Conservation (phyloP, 441 rosid species). For the Arabidopsis lyrata region DNA sequence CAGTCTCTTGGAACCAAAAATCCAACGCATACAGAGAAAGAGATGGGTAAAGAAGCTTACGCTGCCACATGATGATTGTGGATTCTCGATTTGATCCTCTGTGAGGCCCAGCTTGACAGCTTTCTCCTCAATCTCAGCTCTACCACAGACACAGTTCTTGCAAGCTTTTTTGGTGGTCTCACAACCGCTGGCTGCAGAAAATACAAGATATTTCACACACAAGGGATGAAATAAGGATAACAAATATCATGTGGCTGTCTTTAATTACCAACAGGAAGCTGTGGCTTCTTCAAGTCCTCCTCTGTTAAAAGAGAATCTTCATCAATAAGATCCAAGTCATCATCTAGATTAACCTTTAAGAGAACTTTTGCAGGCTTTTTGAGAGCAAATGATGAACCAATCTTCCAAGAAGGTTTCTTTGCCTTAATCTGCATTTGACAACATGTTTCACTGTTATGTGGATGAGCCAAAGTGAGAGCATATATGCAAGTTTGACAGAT, state of each 20-base stretch:
- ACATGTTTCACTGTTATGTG: constrained; percentile 26
- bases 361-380: constrained; percentile 59
- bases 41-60: constrained; percentile 54
- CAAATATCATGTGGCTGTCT: constrained; percentile 20
- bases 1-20: constrained; percentile 20
- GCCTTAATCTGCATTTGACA: constrained; percentile 64
- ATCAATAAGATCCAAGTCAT: constrained; percentile 86
- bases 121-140: constrained; percentile 93
- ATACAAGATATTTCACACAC: neutral
- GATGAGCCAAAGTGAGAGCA: neutral
- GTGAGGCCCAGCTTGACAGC: constrained; percentile 76
- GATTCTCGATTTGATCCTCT: constrained; percentile 78
- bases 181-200: constrained; percentile 70
- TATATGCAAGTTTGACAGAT: constrained; percentile 24
- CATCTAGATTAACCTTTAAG: constrained; percentile 64
- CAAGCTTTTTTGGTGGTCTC: constrained; percentile 95
- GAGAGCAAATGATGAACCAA: constrained; percentile 86
- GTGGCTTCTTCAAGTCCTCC: constrained; percentile 91
- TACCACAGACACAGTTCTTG: constrained; percentile 92
- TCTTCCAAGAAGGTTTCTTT: constrained; percentile 89
- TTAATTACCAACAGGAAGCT: constrained; percentile 64
- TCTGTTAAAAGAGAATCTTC: constrained; percentile 92
- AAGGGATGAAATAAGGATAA: constrained; percentile 18
- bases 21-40: neutral
- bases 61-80: constrained; percentile 94